Evolutionary conservation across 2,329 filamentous ascomycete species (phyloP), one percentile per base, ranked within the genome.

Genomic region (Aspergillus sp.): DNA sequence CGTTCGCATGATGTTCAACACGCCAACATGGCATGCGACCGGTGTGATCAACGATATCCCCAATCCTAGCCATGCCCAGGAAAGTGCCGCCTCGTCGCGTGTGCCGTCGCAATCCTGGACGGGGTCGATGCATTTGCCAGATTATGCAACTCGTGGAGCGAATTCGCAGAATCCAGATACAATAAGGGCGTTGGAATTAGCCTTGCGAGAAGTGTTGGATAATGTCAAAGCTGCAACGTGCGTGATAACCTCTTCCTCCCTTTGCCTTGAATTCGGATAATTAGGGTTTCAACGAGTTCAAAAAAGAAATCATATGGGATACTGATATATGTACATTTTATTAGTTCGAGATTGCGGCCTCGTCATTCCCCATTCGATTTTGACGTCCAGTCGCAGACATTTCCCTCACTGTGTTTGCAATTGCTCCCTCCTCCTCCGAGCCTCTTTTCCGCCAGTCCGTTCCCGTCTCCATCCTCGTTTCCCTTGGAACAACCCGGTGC

Each of bases 221-320:
- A 90, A 86, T 50, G 79, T 90, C 64, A 82, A 86, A 62, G 87
- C 89, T 52, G 89, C 90, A 53, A 88, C 84, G 87, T 90, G 75
- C 58, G 81, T 69, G 33, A 42, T 30, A 19, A 26, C 8, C 39
- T 33, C 12, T 33, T 6, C 34, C 40, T 29, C n/a, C 29, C 45
- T 36, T 26, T 46, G 10, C 7, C 36, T 30, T 19, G 19, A 19
- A 19, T 19, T 19, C 19, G 19, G 19, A 19, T 19, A 19, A 19
- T 19, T 19, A 19, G 19, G 19, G 19, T 19, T 19, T 19, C 19
- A 19, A 19, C 19, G 19, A 19, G 19, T 19, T 19, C 19, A 19
- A 19, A 19, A 19, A 19, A 19, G 19, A 19, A 19, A 19, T 19
- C 19, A 19, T 19, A 19, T 19, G 19, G 5, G 26, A 29, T 29